Evolutionary conservation across 129 eudicot species (phyloP).

Genomic region (Dittrichia graveolens): DNA sequence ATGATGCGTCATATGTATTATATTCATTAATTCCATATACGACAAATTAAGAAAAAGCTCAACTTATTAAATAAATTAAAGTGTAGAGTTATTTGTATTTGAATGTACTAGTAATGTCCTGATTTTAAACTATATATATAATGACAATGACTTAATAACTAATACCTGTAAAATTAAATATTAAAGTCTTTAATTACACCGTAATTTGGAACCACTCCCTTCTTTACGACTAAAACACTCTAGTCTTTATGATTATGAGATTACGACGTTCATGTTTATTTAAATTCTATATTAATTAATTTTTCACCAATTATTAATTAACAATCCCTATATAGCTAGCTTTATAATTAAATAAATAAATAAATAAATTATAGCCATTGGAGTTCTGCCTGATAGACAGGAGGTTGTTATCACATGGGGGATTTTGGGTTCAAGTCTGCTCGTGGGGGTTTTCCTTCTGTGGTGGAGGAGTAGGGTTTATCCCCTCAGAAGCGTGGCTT

Average conservation of each 20-base stretch:
- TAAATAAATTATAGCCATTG: not conserved
- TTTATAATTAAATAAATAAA: too few species aligned
- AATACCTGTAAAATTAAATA: not conserved
- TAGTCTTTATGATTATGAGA: slow-evolving; percentile 5
- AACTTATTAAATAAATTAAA: not conserved
- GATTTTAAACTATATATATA: not conserved
- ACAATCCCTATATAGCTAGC: not conserved
- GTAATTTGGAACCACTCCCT: slow-evolving; percentile 10
- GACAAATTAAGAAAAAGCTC: not conserved
- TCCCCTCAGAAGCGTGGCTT: too few species aligned
- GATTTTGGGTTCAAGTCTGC: too few species aligned
- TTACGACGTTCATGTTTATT: slow-evolving; percentile 10
- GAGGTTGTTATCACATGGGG: too few species aligned
- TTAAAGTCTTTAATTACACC: slow-evolving; percentile 9
- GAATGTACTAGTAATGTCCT: not conserved
- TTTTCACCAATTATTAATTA: not conserved
- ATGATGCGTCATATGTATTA: not conserved
- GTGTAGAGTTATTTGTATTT: slow-evolving; percentile 8
- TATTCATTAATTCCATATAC: not conserved
- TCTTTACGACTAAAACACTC: not conserved
- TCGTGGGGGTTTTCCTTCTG: too few species aligned
- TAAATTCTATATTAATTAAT: slow-evolving; percentile 7
- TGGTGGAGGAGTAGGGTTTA: too few species aligned
- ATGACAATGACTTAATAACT: slow-evolving; percentile 34
- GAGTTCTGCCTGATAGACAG: too few species aligned